Percentiles rank a stretch among this genome's conserved stretches.
These are phyloP conservation scores for Gossypium aridum DNA, from an alignment of 441 rosid genomes.

Conservation along the genomic window DNA sequence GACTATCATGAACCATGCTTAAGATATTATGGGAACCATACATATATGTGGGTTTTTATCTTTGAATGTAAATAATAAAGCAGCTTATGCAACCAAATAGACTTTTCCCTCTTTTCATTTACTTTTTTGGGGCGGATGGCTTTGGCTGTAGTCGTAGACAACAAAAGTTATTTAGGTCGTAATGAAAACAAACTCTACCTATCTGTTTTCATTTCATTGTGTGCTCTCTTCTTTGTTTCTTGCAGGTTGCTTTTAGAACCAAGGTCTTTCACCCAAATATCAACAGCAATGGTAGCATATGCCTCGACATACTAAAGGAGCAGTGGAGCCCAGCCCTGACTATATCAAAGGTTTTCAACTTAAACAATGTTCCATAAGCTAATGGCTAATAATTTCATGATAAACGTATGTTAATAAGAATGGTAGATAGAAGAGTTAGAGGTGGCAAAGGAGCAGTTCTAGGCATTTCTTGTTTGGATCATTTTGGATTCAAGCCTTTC, in stretches of 20 bases:
- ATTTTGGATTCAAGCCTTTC: not conserved
- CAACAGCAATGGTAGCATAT: conserved; percentile 25
- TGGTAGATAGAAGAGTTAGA: not conserved
- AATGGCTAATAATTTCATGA: not conserved
- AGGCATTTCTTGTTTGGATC: not conserved
- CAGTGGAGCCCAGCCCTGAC: conserved; percentile 28
- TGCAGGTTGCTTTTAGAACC: conserved; percentile 27
- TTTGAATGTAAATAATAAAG: not conserved
- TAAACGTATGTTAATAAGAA: not conserved
- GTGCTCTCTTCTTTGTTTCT: not conserved
- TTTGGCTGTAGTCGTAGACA: not conserved
- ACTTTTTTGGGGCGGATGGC: not conserved
- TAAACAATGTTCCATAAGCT: not conserved
- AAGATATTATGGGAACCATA: not conserved
- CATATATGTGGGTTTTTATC: not conserved
- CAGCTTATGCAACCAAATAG: not conserved
- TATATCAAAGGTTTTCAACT: conserved; percentile 22
- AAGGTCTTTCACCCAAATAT: conserved; percentile 29
- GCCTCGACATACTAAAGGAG: conserved; percentile 24
- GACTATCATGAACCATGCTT: not conserved
- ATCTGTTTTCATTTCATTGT: not conserved
- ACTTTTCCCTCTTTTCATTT: not conserved
- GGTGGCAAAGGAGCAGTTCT: not conserved
- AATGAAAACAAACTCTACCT: not conserved
- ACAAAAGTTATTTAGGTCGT: not conserved